Evolutionary conservation across 1,139 yeast species (phyloP).

Genomic region (Saccharomycopsis hybrid): DNA sequence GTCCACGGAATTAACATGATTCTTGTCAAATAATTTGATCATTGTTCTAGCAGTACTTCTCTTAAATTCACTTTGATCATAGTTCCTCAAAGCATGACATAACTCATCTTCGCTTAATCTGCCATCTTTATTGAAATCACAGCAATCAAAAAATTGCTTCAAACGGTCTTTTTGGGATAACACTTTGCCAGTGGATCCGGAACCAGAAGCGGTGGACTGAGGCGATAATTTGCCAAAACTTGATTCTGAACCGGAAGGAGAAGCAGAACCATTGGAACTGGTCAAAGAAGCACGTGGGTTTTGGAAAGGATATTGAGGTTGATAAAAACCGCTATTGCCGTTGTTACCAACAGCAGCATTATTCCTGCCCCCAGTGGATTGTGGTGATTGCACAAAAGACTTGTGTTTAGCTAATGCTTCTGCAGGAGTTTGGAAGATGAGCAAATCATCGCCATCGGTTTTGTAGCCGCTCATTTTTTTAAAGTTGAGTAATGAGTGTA

Average conservation of each 20-base stretch:
- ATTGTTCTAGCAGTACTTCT: constrained; percentile 40
- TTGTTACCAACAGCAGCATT: too few species aligned
- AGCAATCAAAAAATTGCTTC: constrained; percentile 34
- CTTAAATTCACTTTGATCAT: constrained; percentile 43
- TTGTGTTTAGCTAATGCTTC: constrained; percentile 20
- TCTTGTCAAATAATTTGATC: constrained; percentile 37
- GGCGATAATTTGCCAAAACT: constrained; percentile 15
- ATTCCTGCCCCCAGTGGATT: constrained; percentile 14
- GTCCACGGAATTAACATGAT: constrained; percentile 27
- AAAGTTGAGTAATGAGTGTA: neutral
- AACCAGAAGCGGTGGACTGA: constrained; percentile 17
- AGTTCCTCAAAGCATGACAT: constrained; percentile 40
- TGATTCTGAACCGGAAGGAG: constrained; percentile 17
- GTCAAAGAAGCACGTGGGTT: constrained; percentile 12
- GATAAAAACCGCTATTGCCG: constrained; percentile 14
- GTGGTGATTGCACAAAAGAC: constrained; percentile 18
- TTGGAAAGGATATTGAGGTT: constrained; percentile 20
- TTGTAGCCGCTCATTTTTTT: constrained; percentile 20
- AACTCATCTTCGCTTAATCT: constrained; percentile 39
- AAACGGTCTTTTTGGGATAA: constrained; percentile 19
- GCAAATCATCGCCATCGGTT: constrained; percentile 24
- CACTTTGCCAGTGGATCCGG: neutral
- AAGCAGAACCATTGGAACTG: constrained; percentile 16
- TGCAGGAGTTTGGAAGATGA: constrained; percentile 21
- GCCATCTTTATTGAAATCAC: constrained; percentile 40